phyloP scores from a whole-genome alignment of 441 rosid species.

The Populus hybrid region DNA sequence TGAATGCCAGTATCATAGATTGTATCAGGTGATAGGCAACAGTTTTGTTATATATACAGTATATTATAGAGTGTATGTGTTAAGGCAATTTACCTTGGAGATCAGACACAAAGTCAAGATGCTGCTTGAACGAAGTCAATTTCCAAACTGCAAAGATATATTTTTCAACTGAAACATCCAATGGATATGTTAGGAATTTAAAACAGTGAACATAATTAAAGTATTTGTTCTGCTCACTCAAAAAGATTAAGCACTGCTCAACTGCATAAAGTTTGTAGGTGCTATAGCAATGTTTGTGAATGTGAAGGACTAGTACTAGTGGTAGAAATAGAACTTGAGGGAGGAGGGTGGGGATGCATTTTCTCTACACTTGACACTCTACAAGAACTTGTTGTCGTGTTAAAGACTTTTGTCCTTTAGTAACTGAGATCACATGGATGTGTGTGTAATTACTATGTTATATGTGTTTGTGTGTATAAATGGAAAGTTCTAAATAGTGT shows the following conservation, averaged over 20 bases:
- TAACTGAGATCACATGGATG: background rate
- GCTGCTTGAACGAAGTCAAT: background rate
- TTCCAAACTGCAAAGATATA: background rate
- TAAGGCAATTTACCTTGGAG: background rate
- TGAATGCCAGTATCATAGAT: conserved; percentile 4
- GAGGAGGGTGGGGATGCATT: background rate
- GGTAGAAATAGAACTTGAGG: background rate
- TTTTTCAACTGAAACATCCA: background rate
- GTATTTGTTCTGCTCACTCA: background rate
- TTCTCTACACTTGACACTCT: background rate
- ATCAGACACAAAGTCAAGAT: background rate
- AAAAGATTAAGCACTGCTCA: no score
- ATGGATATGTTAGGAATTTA: background rate
- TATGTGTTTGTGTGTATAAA: no score
- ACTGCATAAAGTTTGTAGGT: background rate
- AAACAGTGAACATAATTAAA: background rate
- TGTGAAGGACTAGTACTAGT: background rate
- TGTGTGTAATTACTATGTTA: background rate
- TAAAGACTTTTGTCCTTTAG: background rate
- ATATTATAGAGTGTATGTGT: background rate
- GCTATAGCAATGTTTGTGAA: background rate
- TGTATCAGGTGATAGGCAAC: conserved; percentile 13
- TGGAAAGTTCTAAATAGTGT: background rate
- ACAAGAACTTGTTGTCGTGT: background rate
- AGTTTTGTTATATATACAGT: background rate